Evolutionary conservation across 352 stramenopile genomes (phyloP).

Genomic region (Globisporangium yorkense): DNA sequence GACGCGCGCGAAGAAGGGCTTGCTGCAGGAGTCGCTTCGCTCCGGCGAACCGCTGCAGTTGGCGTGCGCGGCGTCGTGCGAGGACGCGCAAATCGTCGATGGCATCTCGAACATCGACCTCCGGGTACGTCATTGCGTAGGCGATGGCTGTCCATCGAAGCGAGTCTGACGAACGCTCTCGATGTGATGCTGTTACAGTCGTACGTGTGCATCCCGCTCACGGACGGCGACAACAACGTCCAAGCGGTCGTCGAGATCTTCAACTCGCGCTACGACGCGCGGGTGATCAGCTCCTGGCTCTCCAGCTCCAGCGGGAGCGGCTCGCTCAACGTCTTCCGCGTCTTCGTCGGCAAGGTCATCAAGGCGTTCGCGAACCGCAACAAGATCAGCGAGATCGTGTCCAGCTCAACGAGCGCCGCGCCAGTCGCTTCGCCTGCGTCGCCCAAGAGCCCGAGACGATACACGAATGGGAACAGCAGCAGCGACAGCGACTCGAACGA

Average conservation of each 20-base stretch:
- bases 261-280: constrained; percentile 46
- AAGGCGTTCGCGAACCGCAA: constrained; percentile 34
- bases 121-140: constrained; percentile 19
- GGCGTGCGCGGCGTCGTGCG: constrained; percentile 14
- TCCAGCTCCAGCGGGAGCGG: constrained; percentile 17
- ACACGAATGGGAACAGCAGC: background rate
- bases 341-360: constrained; percentile 54
- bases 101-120: constrained; percentile 32
- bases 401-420: constrained; percentile 1
- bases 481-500: background rate
- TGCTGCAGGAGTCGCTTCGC: constrained; percentile 18
- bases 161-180: background rate
- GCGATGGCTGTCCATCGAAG: background rate
- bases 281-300: constrained; percentile 40
- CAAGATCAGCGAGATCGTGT: constrained; percentile 24
- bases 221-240: constrained; percentile 42
- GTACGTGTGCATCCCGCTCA: constrained; percentile 66
- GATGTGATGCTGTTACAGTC: constrained; percentile 16
- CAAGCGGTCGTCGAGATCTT: constrained; percentile 64
- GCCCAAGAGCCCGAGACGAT: background rate
- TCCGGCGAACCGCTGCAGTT: constrained; percentile 37
- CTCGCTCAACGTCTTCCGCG: constrained; percentile 54
- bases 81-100: constrained; percentile 16
- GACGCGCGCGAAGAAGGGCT: constrained; percentile 20
- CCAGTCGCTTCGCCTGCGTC: background rate